Percentiles rank a stretch among this genome's conserved stretches.
Evolutionary conservation across 176 grass and related monocot species (phyloP).

Genomic region (Echinochloa phyllopogon): DNA sequence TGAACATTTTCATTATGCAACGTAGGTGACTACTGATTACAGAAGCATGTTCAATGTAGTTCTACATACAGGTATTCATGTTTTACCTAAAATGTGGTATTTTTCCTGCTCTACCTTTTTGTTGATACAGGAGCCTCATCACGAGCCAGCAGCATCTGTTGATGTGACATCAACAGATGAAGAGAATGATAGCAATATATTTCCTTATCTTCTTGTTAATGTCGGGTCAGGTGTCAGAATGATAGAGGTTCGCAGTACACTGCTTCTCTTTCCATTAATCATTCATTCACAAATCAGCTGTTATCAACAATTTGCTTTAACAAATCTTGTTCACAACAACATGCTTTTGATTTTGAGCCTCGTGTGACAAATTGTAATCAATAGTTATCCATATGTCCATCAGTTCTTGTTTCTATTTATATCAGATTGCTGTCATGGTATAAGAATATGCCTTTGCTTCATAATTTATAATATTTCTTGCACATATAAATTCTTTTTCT

Average conservation of each 20-base stretch:
- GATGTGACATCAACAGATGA: constrained; percentile 64
- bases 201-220: constrained; percentile 99
- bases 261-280: constrained; percentile 23
- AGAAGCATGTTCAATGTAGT: not conserved
- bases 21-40: not conserved
- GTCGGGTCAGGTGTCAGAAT: constrained; percentile 99
- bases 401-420: constrained; percentile 42
- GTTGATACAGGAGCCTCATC: constrained; percentile 56
- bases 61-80: constrained; percentile 11
- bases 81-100: not conserved
- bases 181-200: constrained; percentile 83
- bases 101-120: constrained; percentile 18
- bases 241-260: constrained; percentile 76
- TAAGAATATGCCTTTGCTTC: too few species aligned
- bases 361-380: not conserved
- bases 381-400: constrained; percentile 19
- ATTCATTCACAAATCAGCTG: constrained; percentile 7
- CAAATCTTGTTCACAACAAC: constrained; percentile 9
- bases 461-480: too few species aligned
- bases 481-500: too few species aligned
- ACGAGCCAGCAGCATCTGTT: constrained; percentile 52
- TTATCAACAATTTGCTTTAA: constrained; percentile 25
- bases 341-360: constrained; percentile 12
- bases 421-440: too few species aligned
- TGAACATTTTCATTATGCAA: constrained; percentile 1